Percentiles rank a stretch among this genome's conserved stretches.
Conservation (phyloP, 148 eudicot species). For the Fagopyrum esculentum region DNA sequence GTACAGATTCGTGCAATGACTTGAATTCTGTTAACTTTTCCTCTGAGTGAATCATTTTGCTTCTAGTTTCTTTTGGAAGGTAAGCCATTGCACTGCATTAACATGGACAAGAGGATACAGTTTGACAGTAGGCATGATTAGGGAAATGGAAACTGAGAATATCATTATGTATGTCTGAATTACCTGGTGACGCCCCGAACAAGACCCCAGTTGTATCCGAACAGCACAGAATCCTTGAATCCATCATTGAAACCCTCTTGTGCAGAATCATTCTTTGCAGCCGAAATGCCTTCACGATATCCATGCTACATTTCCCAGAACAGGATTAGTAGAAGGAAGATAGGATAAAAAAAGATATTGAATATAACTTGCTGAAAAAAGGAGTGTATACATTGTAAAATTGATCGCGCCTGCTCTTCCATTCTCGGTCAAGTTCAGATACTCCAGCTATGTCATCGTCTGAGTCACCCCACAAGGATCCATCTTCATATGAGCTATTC, state of each 20-base stretch:
- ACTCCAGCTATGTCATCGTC: constrained; percentile 36
- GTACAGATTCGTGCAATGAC: constrained; percentile 45
- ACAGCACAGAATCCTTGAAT: constrained; percentile 57
- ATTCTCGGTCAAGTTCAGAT: constrained; percentile 65
- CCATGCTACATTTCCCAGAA: constrained; percentile 43
- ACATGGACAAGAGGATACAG: neutral
- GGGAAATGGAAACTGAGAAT: neutral
- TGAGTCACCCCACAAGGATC: constrained; percentile 38
- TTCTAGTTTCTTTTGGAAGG: constrained; percentile 49
- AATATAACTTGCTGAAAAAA: neutral
- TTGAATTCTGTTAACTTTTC: constrained; percentile 41
- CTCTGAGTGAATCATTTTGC: constrained; percentile 42
- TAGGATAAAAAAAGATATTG: neutral
- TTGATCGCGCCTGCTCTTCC: constrained; percentile 67
- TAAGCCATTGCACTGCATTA: constrained; percentile 46
- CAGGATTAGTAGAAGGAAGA: constrained; percentile 7
- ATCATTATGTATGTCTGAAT: neutral
- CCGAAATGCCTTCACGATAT: constrained; percentile 72
- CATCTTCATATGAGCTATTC: constrained; percentile 38
- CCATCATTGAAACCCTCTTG: constrained; percentile 86
- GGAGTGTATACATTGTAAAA: constrained; percentile 54
- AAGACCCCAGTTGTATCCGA: constrained; percentile 70
- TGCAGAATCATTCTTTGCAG: constrained; percentile 68
- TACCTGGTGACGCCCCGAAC: constrained; percentile 86
- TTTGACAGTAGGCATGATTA: neutral